Base-by-base conservation (phyloP, 306 rosid genomes). In the Erythrophleum fordii region DNA sequence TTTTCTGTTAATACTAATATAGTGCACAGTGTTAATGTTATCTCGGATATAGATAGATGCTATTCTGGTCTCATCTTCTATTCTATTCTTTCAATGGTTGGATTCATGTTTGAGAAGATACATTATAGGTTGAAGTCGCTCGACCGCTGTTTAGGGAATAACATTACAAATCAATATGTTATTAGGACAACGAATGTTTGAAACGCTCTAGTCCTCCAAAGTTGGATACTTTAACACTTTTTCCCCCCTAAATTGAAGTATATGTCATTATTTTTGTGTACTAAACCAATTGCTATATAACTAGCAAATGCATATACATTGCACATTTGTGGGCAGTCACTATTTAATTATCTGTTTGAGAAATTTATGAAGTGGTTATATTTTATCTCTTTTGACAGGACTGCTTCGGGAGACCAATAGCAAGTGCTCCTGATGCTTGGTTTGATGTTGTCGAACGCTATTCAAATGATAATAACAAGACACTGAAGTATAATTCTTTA, bases 381-480 rank as follows among this genome's bases (percentile, higher is more conserved):
- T 44, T 49, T 11, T 5, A 2, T 34, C n/a, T 52, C 77, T 73
- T 53, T 53, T 73, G 65, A n/a, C 91, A 91, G 95, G 95, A 91
- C 79, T 91, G 93, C 82, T 91, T 89, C 72, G 92, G 91, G 37
- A 85, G 95, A 67, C 95, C 95, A 11, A 91, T 91, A 37, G 56
- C 93, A 23, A 91, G 95, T 73, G 90, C 93, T 76, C 95, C 95
- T 16, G 95, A 91, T 79, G 91, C 91, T 71, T 91, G 95, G 95
- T 82, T 91, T 83, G 93, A 91, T 78, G 95, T 91, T 52, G 93
- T 91, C 5, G 95, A 91, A 64, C 95, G 95, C 59, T 73, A 48
- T 79, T 91, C 95, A 64, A 85, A 89, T 69, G 95, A 91, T 88
- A 80, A 70, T 79, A 91, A 91, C 79, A 91, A 91, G 86, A 91